These are phyloP conservation scores for Breynia disticha DNA, from an alignment of 441 rosid species.

Conservation along the genomic window DNA sequence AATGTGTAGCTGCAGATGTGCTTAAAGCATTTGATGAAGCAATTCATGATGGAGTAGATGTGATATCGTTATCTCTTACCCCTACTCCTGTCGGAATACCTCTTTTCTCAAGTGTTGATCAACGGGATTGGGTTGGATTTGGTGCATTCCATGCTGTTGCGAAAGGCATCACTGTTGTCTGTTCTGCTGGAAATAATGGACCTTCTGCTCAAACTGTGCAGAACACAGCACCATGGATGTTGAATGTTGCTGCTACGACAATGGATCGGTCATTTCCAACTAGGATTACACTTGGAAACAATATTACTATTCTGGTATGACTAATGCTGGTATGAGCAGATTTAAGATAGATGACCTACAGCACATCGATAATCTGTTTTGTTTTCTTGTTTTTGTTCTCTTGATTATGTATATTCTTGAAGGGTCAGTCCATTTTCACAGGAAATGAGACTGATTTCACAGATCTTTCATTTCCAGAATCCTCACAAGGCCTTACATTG, in stretches of 20 bases:
- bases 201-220: slow-evolving; percentile 32
- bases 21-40: slow-evolving; percentile 62
- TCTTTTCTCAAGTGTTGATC: slow-evolving; percentile 29
- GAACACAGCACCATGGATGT: slow-evolving; percentile 43
- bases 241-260: slow-evolving; percentile 43
- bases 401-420: background rate
- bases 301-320: background rate
- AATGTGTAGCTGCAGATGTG: slow-evolving; percentile 45
- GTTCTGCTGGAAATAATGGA: slow-evolving; percentile 34
- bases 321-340: too few species aligned
- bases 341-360: too few species aligned
- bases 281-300: slow-evolving; percentile 32
- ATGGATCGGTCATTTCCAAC: slow-evolving; percentile 37
- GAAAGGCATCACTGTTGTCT: slow-evolving; percentile 34
- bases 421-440: slow-evolving; percentile 34
- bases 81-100: slow-evolving; percentile 24
- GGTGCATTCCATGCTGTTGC: slow-evolving; percentile 46
- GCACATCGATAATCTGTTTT: background rate
- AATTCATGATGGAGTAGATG: slow-evolving; percentile 32
- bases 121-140: slow-evolving; percentile 27
- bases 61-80: slow-evolving; percentile 15
- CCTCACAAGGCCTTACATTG: slow-evolving; percentile 20
- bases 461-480: slow-evolving; percentile 15
- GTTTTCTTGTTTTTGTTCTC: background rate
- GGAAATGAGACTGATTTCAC: slow-evolving; percentile 25